A percentile compares a stretch with the other conserved stretches of the same genome.
phyloP scores from a whole-genome alignment of 176 grass and related monocot species.

The Cenchrus fungigraminus region DNA sequence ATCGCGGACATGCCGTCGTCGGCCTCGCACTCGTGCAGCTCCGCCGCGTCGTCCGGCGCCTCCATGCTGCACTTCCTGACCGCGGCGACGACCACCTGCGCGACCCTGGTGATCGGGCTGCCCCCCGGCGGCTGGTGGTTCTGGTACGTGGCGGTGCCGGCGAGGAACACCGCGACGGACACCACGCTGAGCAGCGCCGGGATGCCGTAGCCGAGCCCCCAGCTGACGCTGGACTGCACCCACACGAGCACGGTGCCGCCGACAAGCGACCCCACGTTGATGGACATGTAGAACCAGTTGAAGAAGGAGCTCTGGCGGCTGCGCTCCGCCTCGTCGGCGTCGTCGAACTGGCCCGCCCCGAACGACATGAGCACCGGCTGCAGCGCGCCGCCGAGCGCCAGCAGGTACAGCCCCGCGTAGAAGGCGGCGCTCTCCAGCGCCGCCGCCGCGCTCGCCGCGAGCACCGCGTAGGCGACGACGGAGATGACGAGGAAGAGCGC shows the following conservation, averaged over 20 bases:
- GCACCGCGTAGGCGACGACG: constrained; percentile 35
- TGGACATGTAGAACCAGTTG: constrained; percentile 66
- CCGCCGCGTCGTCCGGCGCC: constrained; percentile 23
- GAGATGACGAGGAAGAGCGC: constrained; percentile 41
- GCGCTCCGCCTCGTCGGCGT: constrained; percentile 37
- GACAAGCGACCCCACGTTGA: constrained; percentile 50
- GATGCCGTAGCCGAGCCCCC: constrained; percentile 53
- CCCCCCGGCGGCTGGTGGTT: constrained; percentile 40
- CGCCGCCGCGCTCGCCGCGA: constrained; percentile 42
- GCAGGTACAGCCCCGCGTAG: constrained; percentile 61
- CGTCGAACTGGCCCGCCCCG: constrained; percentile 62
- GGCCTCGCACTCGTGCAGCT: constrained; percentile 48
- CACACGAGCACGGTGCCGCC: constrained; percentile 61
- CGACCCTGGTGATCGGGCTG: constrained; percentile 57
- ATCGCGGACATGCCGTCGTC: constrained; percentile 54
- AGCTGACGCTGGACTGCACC: constrained; percentile 54
- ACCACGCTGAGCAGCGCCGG: constrained; percentile 38
- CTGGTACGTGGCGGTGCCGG: constrained; percentile 28
- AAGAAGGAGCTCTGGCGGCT: constrained; percentile 64
- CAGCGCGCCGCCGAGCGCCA: constrained; percentile 45
- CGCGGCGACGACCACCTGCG: constrained; percentile 51
- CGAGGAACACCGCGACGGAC: constrained; percentile 34
- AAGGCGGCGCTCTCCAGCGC: constrained; percentile 23
- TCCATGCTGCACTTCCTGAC: constrained; percentile 38
- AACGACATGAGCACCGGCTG: constrained; percentile 47